Conservation (phyloP, 768 basidiomycete genomes). For the Podaxis carcinomalis region DNA sequence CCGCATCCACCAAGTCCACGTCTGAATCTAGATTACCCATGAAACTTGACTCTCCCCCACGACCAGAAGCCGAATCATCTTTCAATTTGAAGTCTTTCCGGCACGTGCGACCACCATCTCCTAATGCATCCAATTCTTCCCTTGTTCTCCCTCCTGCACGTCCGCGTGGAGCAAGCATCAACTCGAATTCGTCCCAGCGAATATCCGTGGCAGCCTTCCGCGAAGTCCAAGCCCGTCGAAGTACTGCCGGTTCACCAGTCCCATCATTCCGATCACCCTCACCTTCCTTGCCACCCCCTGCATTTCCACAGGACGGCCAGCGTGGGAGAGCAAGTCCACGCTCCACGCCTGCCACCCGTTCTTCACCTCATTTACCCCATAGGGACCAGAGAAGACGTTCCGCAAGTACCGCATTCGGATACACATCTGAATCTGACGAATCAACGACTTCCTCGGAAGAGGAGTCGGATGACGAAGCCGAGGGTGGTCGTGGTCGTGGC, state of each 20-base stretch:
- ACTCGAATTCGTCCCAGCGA: conserved; percentile 65
- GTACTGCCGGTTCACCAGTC: conserved; percentile 55
- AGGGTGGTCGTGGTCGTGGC: conserved; percentile 19
- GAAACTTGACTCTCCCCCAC: conserved; percentile 17
- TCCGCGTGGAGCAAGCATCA: conserved; percentile 52
- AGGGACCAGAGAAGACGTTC: conserved; percentile 14
- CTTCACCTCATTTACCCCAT: conserved; percentile 4
- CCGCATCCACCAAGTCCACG: conserved; percentile 27
- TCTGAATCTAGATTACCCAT: conserved; percentile 17
- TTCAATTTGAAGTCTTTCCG: conserved; percentile 77
- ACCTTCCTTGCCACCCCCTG: conserved; percentile 20
- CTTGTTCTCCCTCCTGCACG: conserved; percentile 41
- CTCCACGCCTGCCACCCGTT: conserved; percentile 17
- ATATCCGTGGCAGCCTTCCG: conserved; percentile 81
- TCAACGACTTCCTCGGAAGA: conserved; percentile 18
- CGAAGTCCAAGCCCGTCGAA: conserved; percentile 69
- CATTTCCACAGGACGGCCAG: conserved; percentile 17
- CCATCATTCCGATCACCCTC: conserved; percentile 44
- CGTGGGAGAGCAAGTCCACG: conserved; percentile 21
- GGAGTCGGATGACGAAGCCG: conserved; percentile 17
- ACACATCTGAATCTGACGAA: conserved; percentile 27
- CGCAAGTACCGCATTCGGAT: conserved; percentile 20
- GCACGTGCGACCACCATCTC: conserved; percentile 51
- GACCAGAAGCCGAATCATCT: conserved; percentile 29
- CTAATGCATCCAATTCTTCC: conserved; percentile 25